Evolutionary conservation across 345 rosid species (phyloP), one percentile per base, ranked within the genome.

Genomic region (Moricandia moricandioides): DNA sequence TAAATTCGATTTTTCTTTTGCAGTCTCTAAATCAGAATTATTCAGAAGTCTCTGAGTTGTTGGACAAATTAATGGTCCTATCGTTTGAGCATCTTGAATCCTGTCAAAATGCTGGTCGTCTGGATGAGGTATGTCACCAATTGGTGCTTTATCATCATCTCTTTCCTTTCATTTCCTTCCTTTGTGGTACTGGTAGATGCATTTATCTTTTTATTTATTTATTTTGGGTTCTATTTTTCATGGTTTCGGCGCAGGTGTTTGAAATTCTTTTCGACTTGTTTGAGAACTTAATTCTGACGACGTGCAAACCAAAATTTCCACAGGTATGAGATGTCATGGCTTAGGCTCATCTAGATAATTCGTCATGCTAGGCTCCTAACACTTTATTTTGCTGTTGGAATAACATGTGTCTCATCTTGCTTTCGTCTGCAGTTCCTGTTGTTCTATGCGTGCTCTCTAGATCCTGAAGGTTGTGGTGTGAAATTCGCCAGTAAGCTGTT

Each of bases 401-500:
- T 37, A 51, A 76, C 35, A 37, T 65, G 47, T 21, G 2, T 21
- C 24, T 21, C 24, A 21, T 21, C 2, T 21, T 21, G 24, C 24
- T 21, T 21, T 21, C 1, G 24, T 52, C 45, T 87, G 88, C 90
- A 93, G 98, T 93, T 93, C 76, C 87, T 91, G 45, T 74, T 93
- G 84, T 93, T 93, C 85, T 89, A 89, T 67, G 94, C 90, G 7
- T 91, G 96, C 70, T 85, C 96, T 1, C 79, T 93, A 64, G 97
- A 91, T 86, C 94, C 97, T 24, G 91, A 88, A 71, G 81, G 72
- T 47, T 93, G 94, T 80, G 97, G 97, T 37, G 68, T 66, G 77
- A 86, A 80, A 83, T 93, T 89, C 84, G 87, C 94, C 2, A 69
- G 56, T 45, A 67, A 56, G 78, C 86, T 93, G 60, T 55, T 70